These are phyloP conservation scores for Penicillium atrosanguineum DNA, from an alignment of 495 filamentous ascomycete species.

Conservation along the genomic window DNA sequence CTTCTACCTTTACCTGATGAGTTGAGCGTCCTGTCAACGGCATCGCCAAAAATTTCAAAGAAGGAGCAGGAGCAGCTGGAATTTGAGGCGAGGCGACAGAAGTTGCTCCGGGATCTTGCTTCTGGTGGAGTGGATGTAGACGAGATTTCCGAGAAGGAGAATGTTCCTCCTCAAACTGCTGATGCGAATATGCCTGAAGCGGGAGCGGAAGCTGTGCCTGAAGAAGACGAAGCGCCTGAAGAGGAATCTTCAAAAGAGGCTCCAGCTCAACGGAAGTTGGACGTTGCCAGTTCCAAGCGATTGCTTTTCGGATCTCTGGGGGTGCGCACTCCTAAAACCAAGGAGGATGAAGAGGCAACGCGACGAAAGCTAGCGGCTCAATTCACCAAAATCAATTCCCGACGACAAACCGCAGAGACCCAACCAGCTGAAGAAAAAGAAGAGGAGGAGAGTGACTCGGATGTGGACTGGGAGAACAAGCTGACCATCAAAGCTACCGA, in stretches of 20 bases:
- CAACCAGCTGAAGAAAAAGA: constrained; percentile 11
- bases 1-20: constrained; percentile 13
- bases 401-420: constrained; percentile 15
- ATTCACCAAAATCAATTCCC: constrained; percentile 24
- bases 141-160: constrained; percentile 34
- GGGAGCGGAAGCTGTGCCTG: constrained; percentile 4
- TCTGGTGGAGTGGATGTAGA: constrained; percentile 52
- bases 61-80: constrained; percentile 31
- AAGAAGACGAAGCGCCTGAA: constrained; percentile 8
- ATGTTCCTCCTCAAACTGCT: constrained; percentile 19
- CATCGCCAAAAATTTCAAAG: constrained; percentile 12
- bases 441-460: constrained; percentile 23
- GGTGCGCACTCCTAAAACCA: constrained; percentile 61
- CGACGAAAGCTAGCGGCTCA: constrained; percentile 52
- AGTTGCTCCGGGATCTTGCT: constrained; percentile 49
- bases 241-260: constrained; percentile 23
- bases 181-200: background rate
- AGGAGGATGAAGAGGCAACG: constrained; percentile 62
- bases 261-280: constrained; percentile 48
- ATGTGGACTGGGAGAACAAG: constrained; percentile 67
- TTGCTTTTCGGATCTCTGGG: constrained; percentile 74
- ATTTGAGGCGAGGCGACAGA: constrained; percentile 51
- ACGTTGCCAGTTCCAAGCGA: constrained; percentile 63
- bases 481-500: constrained; percentile 75
- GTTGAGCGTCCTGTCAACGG: constrained; percentile 8